phyloP scores from a whole-genome alignment of 371 early-diverging fungal species.

The Saksenaea vasiformis region DNA sequence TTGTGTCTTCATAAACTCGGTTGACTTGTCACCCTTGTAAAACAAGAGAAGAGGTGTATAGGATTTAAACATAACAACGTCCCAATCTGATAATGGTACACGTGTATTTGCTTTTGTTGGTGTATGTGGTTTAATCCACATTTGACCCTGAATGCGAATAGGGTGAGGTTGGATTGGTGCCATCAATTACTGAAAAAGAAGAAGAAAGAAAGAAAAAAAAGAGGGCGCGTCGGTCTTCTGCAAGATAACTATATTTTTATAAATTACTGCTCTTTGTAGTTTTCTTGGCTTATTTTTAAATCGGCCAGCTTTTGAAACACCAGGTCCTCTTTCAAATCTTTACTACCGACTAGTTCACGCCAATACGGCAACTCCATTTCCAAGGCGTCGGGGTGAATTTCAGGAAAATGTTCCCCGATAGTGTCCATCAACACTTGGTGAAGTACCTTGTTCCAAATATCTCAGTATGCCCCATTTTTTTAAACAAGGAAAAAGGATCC shows the following conservation, averaged over 20 bases:
- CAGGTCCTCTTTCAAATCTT: conserved; percentile 23
- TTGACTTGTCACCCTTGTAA: conserved; percentile 22
- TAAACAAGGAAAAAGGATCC: neutral
- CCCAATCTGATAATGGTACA: conserved; percentile 40
- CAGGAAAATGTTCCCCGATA: conserved; percentile 31
- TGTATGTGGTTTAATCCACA: conserved; percentile 26
- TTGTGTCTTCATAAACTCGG: conserved; percentile 36
- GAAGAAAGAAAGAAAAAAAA: neutral
- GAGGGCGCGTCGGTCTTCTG: neutral
- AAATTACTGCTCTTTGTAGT: conserved; percentile 1
- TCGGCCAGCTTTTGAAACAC: conserved; percentile 17
- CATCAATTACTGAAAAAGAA: neutral
- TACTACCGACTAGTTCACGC: conserved; percentile 17
- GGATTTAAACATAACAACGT: conserved; percentile 46
- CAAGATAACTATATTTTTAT: neutral
- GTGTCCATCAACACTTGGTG: conserved; percentile 32
- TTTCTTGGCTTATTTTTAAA: neutral
- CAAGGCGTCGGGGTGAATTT: conserved; percentile 43
- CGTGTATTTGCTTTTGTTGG: conserved; percentile 21
- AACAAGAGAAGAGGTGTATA: conserved; percentile 41
- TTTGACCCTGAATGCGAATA: conserved; percentile 8
- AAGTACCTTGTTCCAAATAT: conserved; percentile 17
- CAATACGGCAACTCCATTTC: conserved; percentile 33
- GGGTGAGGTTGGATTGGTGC: conserved; percentile 13
- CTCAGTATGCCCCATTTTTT: neutral